Evolutionary conservation across 1,284 basidiomycete species (phyloP).

Genomic region (Papiliotrema nemorosa): DNA sequence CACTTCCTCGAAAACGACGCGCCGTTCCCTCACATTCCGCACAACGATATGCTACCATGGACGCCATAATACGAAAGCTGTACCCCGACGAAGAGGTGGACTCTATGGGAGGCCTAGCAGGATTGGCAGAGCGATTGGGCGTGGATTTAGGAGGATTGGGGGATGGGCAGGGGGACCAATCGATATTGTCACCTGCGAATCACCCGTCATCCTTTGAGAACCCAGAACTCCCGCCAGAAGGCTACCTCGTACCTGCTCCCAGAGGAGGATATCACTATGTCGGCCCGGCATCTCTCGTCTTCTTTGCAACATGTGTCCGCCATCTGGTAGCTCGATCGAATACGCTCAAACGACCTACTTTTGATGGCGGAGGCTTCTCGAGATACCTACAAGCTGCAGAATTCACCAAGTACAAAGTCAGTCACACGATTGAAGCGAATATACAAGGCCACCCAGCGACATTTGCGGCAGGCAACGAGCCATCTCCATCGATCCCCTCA

Average conservation of each 20-base stretch:
- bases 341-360: conserved; percentile 7
- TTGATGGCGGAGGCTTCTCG: conserved; percentile 14
- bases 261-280: conserved; percentile 20
- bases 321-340: conserved; percentile 13
- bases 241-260: conserved; percentile 17
- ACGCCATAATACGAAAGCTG: conserved; percentile 12
- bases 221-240: conserved; percentile 12
- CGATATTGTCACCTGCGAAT: not conserved
- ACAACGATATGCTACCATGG: conserved; percentile 8
- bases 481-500: not conserved
- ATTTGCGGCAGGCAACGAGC: conserved; percentile 7
- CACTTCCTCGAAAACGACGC: conserved; percentile 13
- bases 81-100: conserved; percentile 14
- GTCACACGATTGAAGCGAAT: conserved; percentile 15
- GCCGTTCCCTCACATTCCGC: conserved; percentile 1
- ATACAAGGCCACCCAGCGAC: conserved; percentile 15
- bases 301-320: conserved; percentile 12
- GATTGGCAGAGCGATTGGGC: conserved; percentile 4
- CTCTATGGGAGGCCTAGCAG: conserved; percentile 2
- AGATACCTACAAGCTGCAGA: conserved; percentile 17
- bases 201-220: not conserved
- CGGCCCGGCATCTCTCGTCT: conserved; percentile 15
- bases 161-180: not conserved
- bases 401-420: conserved; percentile 17
- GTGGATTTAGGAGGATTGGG: not conserved